Conservation (phyloP, 257 asterid genomes). For the Przewalskia tangutica region DNA sequence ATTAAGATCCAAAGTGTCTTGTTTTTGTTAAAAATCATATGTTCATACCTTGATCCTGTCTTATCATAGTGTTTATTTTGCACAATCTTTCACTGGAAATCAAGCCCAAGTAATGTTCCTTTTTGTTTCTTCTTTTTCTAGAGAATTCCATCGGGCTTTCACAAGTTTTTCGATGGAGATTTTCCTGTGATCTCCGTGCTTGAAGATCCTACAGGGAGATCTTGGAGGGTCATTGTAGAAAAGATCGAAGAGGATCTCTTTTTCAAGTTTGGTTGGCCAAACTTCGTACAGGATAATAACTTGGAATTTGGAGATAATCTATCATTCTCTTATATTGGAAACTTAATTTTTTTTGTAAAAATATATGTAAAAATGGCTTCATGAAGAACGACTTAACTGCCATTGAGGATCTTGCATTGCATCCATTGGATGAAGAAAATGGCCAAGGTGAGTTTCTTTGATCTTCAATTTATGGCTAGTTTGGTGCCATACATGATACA, state of each 20-base stretch:
- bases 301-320: too few species aligned
- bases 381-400: too few species aligned
- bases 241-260: too few species aligned
- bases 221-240: background rate
- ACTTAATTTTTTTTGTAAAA: too few species aligned
- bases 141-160: background rate
- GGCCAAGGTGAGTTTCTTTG: background rate
- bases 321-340: too few species aligned
- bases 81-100: background rate
- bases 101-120: background rate
- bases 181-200: background rate
- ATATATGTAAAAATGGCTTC: too few species aligned
- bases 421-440: too few species aligned
- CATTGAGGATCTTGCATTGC: too few species aligned
- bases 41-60: background rate
- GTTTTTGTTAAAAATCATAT: background rate
- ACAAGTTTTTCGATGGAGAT: background rate
- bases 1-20: background rate
- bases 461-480: background rate
- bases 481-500: background rate
- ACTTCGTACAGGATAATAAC: too few species aligned
- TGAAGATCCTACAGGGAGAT: background rate
- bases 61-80: too few species aligned
- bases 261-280: too few species aligned
- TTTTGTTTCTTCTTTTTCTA: background rate